phyloP scores from a whole-genome alignment of 192 early-diverging fungal genomes.

The Coemansia sp. region DNA sequence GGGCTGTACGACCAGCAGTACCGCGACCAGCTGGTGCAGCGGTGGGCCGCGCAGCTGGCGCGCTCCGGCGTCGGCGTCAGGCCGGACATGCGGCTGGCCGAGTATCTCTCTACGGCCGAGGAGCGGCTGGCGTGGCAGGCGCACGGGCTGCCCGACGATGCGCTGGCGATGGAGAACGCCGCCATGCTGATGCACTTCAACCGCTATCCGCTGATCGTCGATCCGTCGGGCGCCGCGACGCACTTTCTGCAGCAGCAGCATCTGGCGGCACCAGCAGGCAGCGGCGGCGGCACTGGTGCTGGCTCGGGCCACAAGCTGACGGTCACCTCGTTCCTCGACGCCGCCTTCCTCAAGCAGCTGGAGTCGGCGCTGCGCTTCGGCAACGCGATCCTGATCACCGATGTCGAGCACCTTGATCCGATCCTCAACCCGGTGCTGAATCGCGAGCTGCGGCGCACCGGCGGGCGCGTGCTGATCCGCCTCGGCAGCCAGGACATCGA shows the following conservation, averaged over 20 bases:
- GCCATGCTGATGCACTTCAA: constrained; percentile 95
- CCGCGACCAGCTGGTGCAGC: constrained; percentile 73
- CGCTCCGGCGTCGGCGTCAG: constrained; percentile 57
- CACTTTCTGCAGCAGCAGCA: constrained; percentile 76
- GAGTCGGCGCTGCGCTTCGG: constrained; percentile 98
- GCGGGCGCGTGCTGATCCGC: constrained; percentile 92
- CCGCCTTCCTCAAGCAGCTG: constrained; percentile 94
- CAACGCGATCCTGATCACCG: constrained; percentile 94
- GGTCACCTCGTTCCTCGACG: constrained; percentile 96
- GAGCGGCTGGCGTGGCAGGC: constrained; percentile 89
- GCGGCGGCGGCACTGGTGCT: no score
- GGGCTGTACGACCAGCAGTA: constrained; percentile 99
- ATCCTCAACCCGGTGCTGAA: constrained; percentile 98
- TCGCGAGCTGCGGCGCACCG: constrained; percentile 92
- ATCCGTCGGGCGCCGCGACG: constrained; percentile 93
- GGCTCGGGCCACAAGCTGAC: constrained; percentile 70
- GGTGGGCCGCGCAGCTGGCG: constrained; percentile 72
- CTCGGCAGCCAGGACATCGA: constrained; percentile 98
- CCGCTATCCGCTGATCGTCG: constrained; percentile 96
- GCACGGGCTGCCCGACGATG: constrained; percentile 81
- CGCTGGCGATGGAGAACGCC: constrained; percentile 95
- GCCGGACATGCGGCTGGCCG: constrained; percentile 77
- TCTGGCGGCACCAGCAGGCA: no score
- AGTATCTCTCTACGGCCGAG: constrained; percentile 90
- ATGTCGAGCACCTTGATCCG: constrained; percentile 96